These are phyloP conservation scores for Solanum rostratum DNA, from an alignment of 257 asterid genomes.

Conservation along the genomic window DNA sequence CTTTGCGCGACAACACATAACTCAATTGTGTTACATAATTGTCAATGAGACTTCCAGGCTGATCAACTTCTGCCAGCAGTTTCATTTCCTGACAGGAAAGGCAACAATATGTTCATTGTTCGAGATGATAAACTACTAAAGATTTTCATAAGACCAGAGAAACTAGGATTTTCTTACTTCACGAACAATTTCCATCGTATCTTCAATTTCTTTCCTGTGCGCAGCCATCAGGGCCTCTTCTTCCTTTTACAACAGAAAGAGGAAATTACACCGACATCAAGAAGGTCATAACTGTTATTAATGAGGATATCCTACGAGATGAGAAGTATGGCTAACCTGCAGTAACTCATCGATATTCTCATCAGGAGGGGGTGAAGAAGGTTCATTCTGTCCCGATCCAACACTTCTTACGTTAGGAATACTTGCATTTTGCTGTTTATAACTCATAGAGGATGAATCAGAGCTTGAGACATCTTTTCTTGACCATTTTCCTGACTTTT, in stretches of 20 bases:
- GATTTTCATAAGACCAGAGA: background rate
- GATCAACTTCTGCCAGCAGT: slow-evolving; percentile 91
- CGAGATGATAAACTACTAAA: background rate
- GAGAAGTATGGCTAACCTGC: slow-evolving; percentile 45
- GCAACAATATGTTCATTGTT: background rate
- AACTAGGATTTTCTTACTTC: slow-evolving; percentile 39
- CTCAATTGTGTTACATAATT: slow-evolving; percentile 82
- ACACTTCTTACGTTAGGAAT: slow-evolving; percentile 24
- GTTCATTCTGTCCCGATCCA: slow-evolving; percentile 25
- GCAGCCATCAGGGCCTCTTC: slow-evolving; percentile 96
- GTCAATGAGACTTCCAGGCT: slow-evolving; percentile 94
- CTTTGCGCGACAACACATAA: slow-evolving; percentile 91
- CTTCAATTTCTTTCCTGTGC: slow-evolving; percentile 94
- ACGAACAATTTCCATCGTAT: slow-evolving; percentile 98
- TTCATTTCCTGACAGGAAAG: slow-evolving; percentile 83
- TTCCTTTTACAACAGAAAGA: slow-evolving; percentile 47
- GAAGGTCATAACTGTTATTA: background rate
- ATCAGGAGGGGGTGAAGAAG: slow-evolving; percentile 32
- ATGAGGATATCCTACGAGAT: background rate
- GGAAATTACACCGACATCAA: slow-evolving; percentile 1
- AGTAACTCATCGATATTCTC: slow-evolving; percentile 81
- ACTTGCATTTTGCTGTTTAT: slow-evolving; percentile 38
- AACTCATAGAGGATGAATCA: slow-evolving; percentile 34
- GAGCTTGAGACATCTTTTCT: slow-evolving; percentile 38
- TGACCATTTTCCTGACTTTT: slow-evolving; percentile 35